These are phyloP conservation scores for Aspergillus bertholletiae DNA, from an alignment of 495 filamentous ascomycete genomes.

Conservation along the genomic window DNA sequence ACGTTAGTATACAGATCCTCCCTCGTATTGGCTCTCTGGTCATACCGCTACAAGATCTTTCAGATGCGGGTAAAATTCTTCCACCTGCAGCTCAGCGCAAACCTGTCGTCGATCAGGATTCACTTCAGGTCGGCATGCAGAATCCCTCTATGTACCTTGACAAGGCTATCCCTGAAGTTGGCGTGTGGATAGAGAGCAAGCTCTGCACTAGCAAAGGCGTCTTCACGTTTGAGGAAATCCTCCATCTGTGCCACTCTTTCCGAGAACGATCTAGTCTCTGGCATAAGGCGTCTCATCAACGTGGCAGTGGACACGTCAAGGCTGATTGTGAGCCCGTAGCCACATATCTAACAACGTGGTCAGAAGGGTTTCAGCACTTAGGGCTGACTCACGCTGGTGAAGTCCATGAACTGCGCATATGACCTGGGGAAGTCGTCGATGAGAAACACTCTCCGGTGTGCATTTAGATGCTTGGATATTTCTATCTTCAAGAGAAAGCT, in stretches of 20 bases:
- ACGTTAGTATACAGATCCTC: background rate
- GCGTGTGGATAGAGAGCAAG: background rate
- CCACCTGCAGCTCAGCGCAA: background rate
- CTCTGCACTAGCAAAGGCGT: background rate
- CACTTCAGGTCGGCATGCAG: background rate
- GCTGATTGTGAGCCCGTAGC: background rate
- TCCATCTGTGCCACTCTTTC: background rate
- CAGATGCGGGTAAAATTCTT: background rate
- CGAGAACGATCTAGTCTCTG: background rate
- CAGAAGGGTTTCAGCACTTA: background rate
- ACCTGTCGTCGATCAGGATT: background rate
- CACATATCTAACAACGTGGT: background rate
- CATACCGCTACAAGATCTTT: background rate
- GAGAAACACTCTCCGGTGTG: background rate
- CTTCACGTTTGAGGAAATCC: background rate
- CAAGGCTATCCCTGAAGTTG: background rate
- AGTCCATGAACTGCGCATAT: background rate
- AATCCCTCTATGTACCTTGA: background rate
- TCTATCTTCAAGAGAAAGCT: background rate
- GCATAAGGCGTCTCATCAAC: background rate
- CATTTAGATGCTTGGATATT: background rate
- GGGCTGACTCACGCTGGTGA: background rate
- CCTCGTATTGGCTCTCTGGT: background rate
- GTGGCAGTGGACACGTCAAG: background rate
- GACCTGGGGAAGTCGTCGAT: background rate